Percentiles rank a stretch among this genome's conserved stretches.
These are phyloP conservation scores for Lachancea mirantina DNA, from an alignment of 805 yeast genomes.

Conservation along the genomic window DNA sequence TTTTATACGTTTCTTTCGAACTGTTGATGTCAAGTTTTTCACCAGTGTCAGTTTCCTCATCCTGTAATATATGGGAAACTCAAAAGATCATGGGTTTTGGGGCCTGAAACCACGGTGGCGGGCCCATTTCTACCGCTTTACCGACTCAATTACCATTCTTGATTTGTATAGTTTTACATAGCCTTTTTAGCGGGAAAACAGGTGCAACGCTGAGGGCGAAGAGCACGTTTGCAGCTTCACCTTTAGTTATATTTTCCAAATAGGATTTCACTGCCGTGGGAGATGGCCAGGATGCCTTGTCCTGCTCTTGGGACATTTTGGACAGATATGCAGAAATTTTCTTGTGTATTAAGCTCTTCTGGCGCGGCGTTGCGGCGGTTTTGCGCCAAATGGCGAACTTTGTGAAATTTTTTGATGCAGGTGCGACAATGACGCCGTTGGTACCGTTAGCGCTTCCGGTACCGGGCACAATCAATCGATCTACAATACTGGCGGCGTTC, in stretches of 20 bases:
- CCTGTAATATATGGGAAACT: background rate
- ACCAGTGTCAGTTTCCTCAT: too few species aligned
- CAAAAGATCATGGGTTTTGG: background rate
- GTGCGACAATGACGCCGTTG: background rate
- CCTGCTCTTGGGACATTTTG: background rate
- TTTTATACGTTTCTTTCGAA: too few species aligned
- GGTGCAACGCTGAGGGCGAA: conserved; percentile 28
- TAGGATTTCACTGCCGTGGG: conserved; percentile 8
- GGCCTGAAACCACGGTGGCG: too few species aligned
- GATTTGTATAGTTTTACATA: conserved; percentile 17
- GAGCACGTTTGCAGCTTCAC: conserved; percentile 24
- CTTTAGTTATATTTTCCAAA: conserved; percentile 16
- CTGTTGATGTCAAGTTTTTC: too few species aligned
- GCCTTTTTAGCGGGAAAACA: conserved; percentile 19
- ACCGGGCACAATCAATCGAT: too few species aligned
- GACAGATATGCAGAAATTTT: conserved; percentile 5
- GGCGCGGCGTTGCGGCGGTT: conserved; percentile 25
- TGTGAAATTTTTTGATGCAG: conserved; percentile 12
- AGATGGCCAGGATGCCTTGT: background rate
- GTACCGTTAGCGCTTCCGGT: too few species aligned
- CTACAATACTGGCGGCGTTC: conserved; percentile 23
- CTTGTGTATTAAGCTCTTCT: conserved; percentile 13
- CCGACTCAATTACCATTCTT: too few species aligned
- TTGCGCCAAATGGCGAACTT: conserved; percentile 32
- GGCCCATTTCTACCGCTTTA: too few species aligned